Evolutionary conservation across 2,329 filamentous ascomycete species (phyloP), one percentile per base, ranked within the genome.

Genomic region (Cercospora sp.): DNA sequence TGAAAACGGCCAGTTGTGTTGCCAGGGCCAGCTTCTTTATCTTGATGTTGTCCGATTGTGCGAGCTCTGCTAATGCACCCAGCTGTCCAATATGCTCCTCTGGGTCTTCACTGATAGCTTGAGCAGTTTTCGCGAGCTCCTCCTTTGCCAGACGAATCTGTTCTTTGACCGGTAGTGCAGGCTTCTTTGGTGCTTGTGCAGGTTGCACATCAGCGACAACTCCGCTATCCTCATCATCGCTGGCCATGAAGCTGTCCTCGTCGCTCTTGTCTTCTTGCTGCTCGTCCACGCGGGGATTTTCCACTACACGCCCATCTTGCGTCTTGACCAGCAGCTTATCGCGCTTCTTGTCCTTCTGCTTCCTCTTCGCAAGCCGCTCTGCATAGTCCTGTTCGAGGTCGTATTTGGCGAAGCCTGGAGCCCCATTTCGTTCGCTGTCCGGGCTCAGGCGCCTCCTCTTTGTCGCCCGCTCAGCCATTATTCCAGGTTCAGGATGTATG

Each of bases 351-450:
- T 72, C 70, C 62, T 70, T 72, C 78, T 93, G 92, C 76, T 88
- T 90, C 40, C 86, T 81, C 79, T 95, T 95, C 74, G 92, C 87
- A 58, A 91, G 89, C 73, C 89, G 88, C 69, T 87, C 87, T 80
- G 97, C 93, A 83, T 97, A 98, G 79, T 92, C 90, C 77, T 97
- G 91, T 82, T 97, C 95, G 60, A 97, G 86, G 76, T 97, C 89
- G 93, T 94, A 98, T 80, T 89, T 90, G 68, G 91, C 74, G 60
- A 78, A 78, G 42, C 75, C 77, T n/a, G 74, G 71, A 8, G 74
- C 64, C 12, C 60, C 55, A 20, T 51, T 64, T 5, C 71, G 66
- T 20, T 84, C 80, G 5, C 75, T 78, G 3, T 83, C 79, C 53
- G 85, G 84, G 66, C 82, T 86, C 33, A 87, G 68, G 53, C 83